phyloP scores from a whole-genome alignment of 805 yeast species.

The Debaryomyces maramus region DNA sequence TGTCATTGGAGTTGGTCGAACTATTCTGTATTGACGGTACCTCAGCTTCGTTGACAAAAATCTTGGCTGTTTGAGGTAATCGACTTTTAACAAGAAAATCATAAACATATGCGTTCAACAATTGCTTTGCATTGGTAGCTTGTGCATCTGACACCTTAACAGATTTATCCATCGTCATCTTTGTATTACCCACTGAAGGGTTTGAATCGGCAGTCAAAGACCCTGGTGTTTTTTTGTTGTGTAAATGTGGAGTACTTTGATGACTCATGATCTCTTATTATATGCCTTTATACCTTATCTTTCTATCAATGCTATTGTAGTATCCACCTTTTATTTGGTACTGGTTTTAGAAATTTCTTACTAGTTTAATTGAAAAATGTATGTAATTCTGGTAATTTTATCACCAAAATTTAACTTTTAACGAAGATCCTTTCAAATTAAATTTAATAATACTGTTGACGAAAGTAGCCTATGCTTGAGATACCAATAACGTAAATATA shows the following conservation, averaged over 20 bases:
- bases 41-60: constrained; percentile 76
- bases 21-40: constrained; percentile 38
- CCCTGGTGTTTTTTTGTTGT: constrained; percentile 32
- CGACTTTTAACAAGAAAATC: constrained; percentile 80
- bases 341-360: too few relatives aligned
- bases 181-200: constrained; percentile 13
- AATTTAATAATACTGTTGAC: too few relatives aligned
- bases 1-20: constrained; percentile 23
- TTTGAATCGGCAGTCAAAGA: constrained; percentile 10
- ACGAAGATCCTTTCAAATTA: too few relatives aligned
- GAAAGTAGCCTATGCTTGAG: too few relatives aligned
- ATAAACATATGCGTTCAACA: constrained; percentile 80
- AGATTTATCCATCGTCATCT: constrained; percentile 27
- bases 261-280: too few relatives aligned
- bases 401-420: too few relatives aligned
- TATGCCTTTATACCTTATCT: too few relatives aligned
- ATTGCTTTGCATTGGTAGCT: constrained; percentile 54
- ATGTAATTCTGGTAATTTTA: too few relatives aligned
- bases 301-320: too few relatives aligned
- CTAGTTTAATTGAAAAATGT: too few relatives aligned
- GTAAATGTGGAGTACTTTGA: constrained; percentile 37
- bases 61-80: constrained; percentile 67
- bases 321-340: too few relatives aligned
- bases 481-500: too few relatives aligned
- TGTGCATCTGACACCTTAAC: constrained; percentile 39